These are phyloP conservation scores for Hortaea sp. DNA, from an alignment of 2,329 filamentous ascomycete species.

Conservation along the genomic window DNA sequence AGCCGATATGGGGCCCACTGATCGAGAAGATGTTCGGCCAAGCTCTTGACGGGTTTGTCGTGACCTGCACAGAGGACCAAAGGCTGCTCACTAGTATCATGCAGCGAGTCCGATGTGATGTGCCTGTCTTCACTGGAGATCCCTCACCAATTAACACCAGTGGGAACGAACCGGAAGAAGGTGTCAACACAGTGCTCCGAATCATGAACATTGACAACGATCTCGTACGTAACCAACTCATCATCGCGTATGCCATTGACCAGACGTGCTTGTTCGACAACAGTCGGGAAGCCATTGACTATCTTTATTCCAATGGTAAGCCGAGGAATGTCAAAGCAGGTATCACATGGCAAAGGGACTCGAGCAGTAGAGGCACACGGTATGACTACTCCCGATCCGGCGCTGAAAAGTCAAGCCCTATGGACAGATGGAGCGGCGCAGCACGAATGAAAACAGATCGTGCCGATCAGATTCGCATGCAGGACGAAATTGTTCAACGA, in stretches of 20 bases:
- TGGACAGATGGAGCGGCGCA: slow-evolving; percentile 42
- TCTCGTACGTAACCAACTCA: slow-evolving; percentile 66
- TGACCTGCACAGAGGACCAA: slow-evolving; percentile 67
- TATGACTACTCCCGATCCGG: slow-evolving; percentile 43
- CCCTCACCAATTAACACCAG: slow-evolving; percentile 46
- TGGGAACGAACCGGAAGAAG: slow-evolving; percentile 55
- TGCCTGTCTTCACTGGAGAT: slow-evolving; percentile 53
- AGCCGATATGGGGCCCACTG: slow-evolving; percentile 67
- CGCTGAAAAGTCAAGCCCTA: slow-evolving; percentile 42
- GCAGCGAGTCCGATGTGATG: slow-evolving; percentile 44
- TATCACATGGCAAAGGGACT: slow-evolving; percentile 49
- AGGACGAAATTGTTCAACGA: slow-evolving; percentile 30
- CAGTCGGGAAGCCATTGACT: slow-evolving; percentile 53
- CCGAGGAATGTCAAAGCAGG: slow-evolving; percentile 43
- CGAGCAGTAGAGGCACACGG: slow-evolving; percentile 49
- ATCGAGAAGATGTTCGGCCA: slow-evolving; percentile 68
- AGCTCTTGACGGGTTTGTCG: slow-evolving; percentile 66
- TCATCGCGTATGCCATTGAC: slow-evolving; percentile 75
- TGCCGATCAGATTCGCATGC: slow-evolving; percentile 25
- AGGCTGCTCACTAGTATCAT: slow-evolving; percentile 58
- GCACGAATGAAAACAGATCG: slow-evolving; percentile 46
- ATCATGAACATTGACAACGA: slow-evolving; percentile 72
- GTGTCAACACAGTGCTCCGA: slow-evolving; percentile 68
- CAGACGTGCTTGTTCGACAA: slow-evolving; percentile 69
- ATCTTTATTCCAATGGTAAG: slow-evolving; percentile 49